Percentiles rank a stretch among this genome's conserved stretches.
Conservation (phyloP, 768 basidiomycete species). For the Amanita molliuscula region DNA sequence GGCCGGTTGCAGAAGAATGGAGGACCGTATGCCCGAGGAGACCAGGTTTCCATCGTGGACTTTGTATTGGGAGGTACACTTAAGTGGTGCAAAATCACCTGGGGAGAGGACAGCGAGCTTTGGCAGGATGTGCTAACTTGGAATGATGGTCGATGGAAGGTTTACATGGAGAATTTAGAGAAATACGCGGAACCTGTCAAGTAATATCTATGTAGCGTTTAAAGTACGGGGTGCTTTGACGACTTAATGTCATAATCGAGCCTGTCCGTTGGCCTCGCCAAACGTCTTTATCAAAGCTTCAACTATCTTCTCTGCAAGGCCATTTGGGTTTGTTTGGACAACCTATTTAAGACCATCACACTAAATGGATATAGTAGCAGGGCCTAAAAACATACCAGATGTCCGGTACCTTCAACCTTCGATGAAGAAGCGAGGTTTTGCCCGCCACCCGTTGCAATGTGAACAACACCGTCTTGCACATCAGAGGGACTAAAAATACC, state of each 20-base stretch:
- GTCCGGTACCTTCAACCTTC: constrained; percentile 28
- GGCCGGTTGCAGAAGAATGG: constrained; percentile 5
- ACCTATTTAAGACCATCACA: constrained; percentile 11
- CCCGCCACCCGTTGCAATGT: constrained; percentile 23
- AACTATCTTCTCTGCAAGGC: constrained; percentile 22
- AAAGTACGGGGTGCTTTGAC: background rate
- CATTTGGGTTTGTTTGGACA: constrained; percentile 21
- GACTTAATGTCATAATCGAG: background rate
- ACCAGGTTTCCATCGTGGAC: constrained; percentile 6
- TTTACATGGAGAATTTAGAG: constrained; percentile 5
- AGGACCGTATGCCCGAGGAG: constrained; percentile 6
- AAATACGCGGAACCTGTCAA: constrained; percentile 6
- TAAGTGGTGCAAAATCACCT: background rate
- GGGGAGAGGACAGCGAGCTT: constrained; percentile 9
- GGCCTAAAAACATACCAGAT: constrained; percentile 22
- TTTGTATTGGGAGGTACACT: constrained; percentile 6
- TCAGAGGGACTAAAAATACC: background rate
- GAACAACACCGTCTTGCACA: constrained; percentile 26
- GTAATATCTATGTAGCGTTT: background rate
- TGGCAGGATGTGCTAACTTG: constrained; percentile 9
- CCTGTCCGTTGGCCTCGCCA: background rate
- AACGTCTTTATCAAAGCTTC: constrained; percentile 20
- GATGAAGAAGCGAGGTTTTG: constrained; percentile 26
- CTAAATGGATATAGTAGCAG: background rate
- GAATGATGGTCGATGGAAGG: constrained; percentile 9